Evolutionary conservation across 805 yeast species (phyloP), one percentile per base, ranked within the genome.

Genomic region (Candida quercuum): DNA sequence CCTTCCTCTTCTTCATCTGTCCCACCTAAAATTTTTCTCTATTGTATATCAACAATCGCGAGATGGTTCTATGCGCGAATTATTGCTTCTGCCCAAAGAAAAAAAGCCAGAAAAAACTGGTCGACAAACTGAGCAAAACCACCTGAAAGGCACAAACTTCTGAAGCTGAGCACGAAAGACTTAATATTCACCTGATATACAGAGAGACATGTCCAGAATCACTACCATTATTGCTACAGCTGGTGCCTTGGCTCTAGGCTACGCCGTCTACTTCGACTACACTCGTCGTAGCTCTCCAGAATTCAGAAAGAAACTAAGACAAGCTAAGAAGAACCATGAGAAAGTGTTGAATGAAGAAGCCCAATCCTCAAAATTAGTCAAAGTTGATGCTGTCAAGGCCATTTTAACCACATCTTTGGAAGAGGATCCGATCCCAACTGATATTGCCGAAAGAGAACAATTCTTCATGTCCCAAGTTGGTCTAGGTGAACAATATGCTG

Each of bases 261-360:
- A 93, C 65, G 86, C 91, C 39, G 67, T 78, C 27, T 93, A 86
- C 69, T 94, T 94, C 57, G 99, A 93, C 67, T 85, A 88, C 71
- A 74, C 74, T 64, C 86, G 99, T 67, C 85, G 98, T 67, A 71
- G 72, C 63, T 78, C 83, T 40, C 62, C 84, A 16, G 84, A 76
- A 40, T 94, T 93, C 73, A 85, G 99, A 71, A 79, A 74, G 54
- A 59, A 74, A 32, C 72, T 93, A 54, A 76, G 76, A 56, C 78
- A 76, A 60, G 72, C 74, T 56, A 73, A 79, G 40, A 74, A 72
- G 54, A 70, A 74, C 52, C 84, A 82, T 50, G 70, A 71, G 43
- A 78, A 78, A 56, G 61, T 66, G 46, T 74, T 76, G 41, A 71
- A 74, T 49, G 68, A 69, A 49, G 65, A 61, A 40, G 74, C 72